Evolutionary conservation across 2,329 filamentous ascomycete genomes (phyloP), one percentile per base, ranked within the genome.

Genomic region (Aaosphaeria pasadenensis): DNA sequence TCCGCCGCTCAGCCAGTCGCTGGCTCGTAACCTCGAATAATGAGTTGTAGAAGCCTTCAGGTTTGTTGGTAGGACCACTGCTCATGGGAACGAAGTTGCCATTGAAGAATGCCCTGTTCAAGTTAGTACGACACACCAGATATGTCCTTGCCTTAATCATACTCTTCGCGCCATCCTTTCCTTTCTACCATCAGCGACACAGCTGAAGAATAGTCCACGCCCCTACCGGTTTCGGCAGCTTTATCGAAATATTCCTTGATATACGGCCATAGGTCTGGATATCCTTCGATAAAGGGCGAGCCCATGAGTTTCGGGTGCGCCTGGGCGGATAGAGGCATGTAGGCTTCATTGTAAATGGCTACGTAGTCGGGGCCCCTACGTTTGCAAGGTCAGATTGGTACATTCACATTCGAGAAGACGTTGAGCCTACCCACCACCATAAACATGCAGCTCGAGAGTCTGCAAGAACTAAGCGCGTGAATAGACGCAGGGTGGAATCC

Each of bases 321-420:
- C 30, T 49, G 42, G 28, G 55, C 60, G 6, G 64, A 58, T 30
- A 69, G 55, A 4, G 59, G 59, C 29, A 51, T 53, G 46, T 66
- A 69, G 2, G 46, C 45, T 35, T 64, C 63, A 45, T 69, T 69
- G 54, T 69, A 69, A 32, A 68, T 58, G 42, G 64, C 66, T n/a
- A 60, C 53, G 33, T 62, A 46, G 43, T 61, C 47, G 33, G 57
- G 51, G 11, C 63, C 64, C 64, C 59, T 60, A 31, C 46, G 11
- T 24, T 24, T 24, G 17, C 17, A 24, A 24, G 17, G 17, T 24
- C 7, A 36, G 33, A 36, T 36, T 36, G 33, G 2, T 36, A 2
- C n/a, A 2, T 36, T 3, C 17, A 24, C 17, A 24, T 24, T 32
- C 11, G 31, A 33, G 17, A 24, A 7, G 4, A 29, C 13, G 28